Evolutionary conservation across 257 asterid genomes (phyloP).

Genomic region (Cynanchum wilfordii): DNA sequence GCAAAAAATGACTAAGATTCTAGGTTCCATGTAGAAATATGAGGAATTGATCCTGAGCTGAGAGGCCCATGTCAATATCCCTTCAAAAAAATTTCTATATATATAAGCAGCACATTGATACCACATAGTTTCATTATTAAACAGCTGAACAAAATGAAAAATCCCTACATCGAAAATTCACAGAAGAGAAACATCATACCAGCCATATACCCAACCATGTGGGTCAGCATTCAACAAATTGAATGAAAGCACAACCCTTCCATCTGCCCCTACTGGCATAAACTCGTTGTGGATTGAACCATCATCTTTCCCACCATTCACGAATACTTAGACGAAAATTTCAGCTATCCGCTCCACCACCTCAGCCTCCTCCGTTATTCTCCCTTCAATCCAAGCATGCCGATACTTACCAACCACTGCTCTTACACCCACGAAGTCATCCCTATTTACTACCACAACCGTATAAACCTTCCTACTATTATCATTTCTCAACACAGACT

Average conservation of each 20-base stretch:
- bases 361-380: constrained; percentile 43
- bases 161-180: background rate
- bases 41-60: background rate
- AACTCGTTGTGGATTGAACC: constrained; percentile 75
- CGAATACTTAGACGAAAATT: constrained; percentile 62
- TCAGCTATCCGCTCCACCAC: constrained; percentile 59
- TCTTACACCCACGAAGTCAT: constrained; percentile 40
- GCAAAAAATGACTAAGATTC: background rate
- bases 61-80: background rate
- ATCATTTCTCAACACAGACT: constrained; percentile 30
- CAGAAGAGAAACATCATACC: constrained; percentile 37
- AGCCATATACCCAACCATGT: constrained; percentile 68
- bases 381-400: constrained; percentile 84
- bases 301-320: constrained; percentile 84
- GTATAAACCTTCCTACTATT: constrained; percentile 52
- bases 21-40: background rate
- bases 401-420: constrained; percentile 79
- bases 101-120: background rate
- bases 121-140: background rate
- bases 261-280: constrained; percentile 98
- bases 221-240: constrained; percentile 90
- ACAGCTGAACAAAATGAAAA: constrained; percentile 5
- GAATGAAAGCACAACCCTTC: constrained; percentile 87
- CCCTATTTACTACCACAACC: constrained; percentile 55
- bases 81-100: background rate